A percentile compares a stretch with the other conserved stretches of the same genome.
Conservation (phyloP, 75 land plant species). For the Larix kaempferi region DNA sequence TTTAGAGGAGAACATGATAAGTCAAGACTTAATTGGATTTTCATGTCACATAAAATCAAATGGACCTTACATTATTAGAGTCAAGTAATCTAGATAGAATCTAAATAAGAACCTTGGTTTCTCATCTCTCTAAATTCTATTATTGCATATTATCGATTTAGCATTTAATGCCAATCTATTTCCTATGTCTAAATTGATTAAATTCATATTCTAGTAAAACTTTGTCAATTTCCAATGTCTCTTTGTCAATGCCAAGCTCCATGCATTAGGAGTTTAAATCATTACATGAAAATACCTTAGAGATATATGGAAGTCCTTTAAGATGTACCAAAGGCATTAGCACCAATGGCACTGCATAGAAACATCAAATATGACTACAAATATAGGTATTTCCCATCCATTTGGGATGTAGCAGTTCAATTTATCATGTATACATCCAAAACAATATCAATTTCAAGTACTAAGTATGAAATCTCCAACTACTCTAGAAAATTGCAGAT, state of each 20-base stretch:
- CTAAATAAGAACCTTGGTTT: too few relatives aligned
- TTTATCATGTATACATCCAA: not conserved
- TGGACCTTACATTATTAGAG: too few relatives aligned
- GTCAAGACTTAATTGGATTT: too few relatives aligned
- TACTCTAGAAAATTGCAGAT: not conserved
- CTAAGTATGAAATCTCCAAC: not conserved
- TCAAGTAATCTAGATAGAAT: too few relatives aligned
- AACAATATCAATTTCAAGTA: not conserved
- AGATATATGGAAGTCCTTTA: not conserved
- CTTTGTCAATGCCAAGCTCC: not conserved
- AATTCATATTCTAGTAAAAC: too few relatives aligned
- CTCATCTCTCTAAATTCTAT: too few relatives aligned
- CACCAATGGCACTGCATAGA: not conserved
- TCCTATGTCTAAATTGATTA: too few relatives aligned
- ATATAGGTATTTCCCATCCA: not conserved
- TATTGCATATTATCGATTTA: too few relatives aligned
- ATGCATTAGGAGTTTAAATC: not conserved
- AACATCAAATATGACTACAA: not conserved
- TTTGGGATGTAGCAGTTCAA: constrained; percentile 1
- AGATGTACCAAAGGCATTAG: not conserved
- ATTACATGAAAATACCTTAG: not conserved
- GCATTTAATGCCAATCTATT: too few relatives aligned
- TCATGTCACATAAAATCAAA: too few relatives aligned
- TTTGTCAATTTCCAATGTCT: not conserved
- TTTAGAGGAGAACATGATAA: too few relatives aligned